Evolutionary conservation across 768 basidiomycete species (phyloP).

Genomic region (Xerocomellus amylosporus): DNA sequence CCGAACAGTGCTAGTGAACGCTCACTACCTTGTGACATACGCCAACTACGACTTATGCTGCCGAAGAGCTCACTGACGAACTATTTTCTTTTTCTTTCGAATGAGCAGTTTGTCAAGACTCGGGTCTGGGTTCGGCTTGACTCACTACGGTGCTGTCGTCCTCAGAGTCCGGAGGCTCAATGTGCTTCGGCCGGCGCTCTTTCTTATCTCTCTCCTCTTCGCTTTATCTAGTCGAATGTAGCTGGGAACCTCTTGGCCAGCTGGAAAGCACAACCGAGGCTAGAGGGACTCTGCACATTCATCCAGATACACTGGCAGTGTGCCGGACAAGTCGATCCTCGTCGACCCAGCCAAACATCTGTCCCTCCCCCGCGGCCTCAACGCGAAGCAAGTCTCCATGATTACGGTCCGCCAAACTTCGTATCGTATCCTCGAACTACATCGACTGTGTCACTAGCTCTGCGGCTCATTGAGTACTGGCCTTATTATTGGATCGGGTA

Average conservation of each 20-base stretch:
- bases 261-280: background rate
- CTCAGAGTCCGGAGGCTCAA: background rate
- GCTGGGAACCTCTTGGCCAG: background rate
- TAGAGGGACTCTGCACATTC: background rate
- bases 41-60: background rate
- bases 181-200: background rate
- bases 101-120: background rate
- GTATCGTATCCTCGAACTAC: background rate
- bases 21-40: no score
- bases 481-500: constrained; percentile 57
- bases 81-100: background rate
- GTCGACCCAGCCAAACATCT: constrained; percentile 36
- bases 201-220: background rate
- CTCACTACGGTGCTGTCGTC: background rate
- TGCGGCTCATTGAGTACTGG: constrained; percentile 55
- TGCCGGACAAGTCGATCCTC: constrained; percentile 14
- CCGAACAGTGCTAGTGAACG: no score
- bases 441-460: constrained; percentile 28
- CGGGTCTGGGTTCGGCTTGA: background rate
- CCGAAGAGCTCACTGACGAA: background rate
- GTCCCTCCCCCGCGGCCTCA: constrained; percentile 47
- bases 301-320: background rate
- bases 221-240: constrained; percentile 1
- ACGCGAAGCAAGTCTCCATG: constrained; percentile 54
- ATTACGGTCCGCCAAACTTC: constrained; percentile 41